A percentile compares a stretch with the other conserved stretches of the same genome.
These are phyloP conservation scores for Hevea brasiliensis DNA, from an alignment of 345 rosid genomes.

Conservation along the genomic window DNA sequence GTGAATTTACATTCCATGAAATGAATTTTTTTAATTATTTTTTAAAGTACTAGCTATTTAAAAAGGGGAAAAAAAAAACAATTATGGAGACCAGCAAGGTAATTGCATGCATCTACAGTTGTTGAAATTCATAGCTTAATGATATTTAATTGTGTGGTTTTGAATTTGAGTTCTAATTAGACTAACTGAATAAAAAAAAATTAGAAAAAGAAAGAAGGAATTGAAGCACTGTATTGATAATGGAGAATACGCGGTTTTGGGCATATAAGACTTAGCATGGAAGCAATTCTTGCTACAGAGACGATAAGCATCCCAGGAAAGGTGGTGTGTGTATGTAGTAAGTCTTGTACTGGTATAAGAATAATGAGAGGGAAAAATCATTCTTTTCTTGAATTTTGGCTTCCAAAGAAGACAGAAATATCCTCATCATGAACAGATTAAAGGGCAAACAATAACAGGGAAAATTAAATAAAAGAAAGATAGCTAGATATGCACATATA, in stretches of 20 bases:
- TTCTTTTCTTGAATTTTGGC: background rate
- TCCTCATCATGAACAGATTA: background rate
- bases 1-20: background rate
- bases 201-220: too few relatives aligned
- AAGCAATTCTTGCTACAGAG: constrained; percentile 3
- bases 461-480: background rate
- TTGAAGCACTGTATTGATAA: background rate
- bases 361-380: background rate
- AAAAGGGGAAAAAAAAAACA: too few relatives aligned
- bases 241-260: constrained; percentile 9
- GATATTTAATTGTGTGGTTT: too few relatives aligned
- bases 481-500: background rate
- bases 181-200: too few relatives aligned
- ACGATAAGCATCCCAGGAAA: constrained; percentile 10
- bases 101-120: background rate
- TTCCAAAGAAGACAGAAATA: background rate
- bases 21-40: too few relatives aligned
- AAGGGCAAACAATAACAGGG: too few relatives aligned
- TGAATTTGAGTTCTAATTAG: too few relatives aligned
- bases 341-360: background rate
- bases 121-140: background rate
- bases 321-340: background rate
- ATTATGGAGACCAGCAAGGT: too few relatives aligned
- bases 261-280: constrained; percentile 8
- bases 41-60: too few relatives aligned